These are phyloP conservation scores for Cerioporus squamosus DNA, from an alignment of 1,284 basidiomycete species.

Conservation along the genomic window DNA sequence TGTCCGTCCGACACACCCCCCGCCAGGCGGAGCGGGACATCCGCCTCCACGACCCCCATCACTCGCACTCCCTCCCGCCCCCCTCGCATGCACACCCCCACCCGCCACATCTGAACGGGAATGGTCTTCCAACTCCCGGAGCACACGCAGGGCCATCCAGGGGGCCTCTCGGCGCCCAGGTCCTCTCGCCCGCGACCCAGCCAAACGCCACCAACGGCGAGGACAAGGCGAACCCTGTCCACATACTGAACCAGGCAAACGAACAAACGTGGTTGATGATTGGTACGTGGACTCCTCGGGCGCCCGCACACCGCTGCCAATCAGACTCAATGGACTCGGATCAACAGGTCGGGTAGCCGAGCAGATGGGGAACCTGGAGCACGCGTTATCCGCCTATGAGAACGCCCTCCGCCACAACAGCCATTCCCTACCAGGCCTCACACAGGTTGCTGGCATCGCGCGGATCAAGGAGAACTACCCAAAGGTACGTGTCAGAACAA, in stretches of 20 bases:
- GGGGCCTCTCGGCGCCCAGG: conserved; percentile 22
- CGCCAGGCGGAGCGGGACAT: conserved; percentile 65
- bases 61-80: conserved; percentile 46
- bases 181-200: conserved; percentile 53
- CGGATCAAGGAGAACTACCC: conserved; percentile 88
- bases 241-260: conserved; percentile 82
- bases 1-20: conserved; percentile 67
- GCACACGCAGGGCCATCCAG: conserved; percentile 45
- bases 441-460: conserved; percentile 89
- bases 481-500: conserved; percentile 56
- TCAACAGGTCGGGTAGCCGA: conserved; percentile 83
- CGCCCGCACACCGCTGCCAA: conserved; percentile 17
- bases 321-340: conserved; percentile 26
- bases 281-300: conserved; percentile 52
- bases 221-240: conserved; percentile 52
- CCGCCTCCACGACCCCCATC: conserved; percentile 64
- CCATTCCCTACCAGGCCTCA: conserved; percentile 84
- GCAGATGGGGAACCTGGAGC: conserved; percentile 89
- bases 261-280: conserved; percentile 94
- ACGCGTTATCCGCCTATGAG: conserved; percentile 90
- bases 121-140: conserved; percentile 40
- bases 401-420: conserved; percentile 92
- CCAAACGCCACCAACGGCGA: conserved; percentile 47
- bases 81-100: conserved; percentile 42
- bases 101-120: conserved; percentile 58